A percentile compares a stretch with the other conserved stretches of the same genome.
These are phyloP conservation scores for Alternaria metachromatica DNA, from an alignment of 2,329 filamentous ascomycete species.

Conservation along the genomic window DNA sequence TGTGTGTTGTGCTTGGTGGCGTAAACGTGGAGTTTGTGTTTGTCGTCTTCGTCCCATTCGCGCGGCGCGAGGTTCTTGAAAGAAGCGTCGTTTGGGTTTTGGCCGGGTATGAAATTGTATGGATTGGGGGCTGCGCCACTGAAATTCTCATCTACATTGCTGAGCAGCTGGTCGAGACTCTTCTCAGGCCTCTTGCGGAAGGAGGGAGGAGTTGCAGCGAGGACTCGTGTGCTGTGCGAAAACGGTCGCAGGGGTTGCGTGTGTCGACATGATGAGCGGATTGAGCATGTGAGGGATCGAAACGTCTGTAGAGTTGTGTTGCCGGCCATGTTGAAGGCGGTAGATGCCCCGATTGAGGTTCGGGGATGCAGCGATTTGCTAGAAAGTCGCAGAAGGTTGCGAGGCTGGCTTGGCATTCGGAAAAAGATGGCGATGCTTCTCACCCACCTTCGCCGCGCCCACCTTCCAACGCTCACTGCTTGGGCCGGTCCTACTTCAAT, in stretches of 20 bases:
- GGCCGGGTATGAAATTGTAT: slow-evolving; percentile 27
- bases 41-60: slow-evolving; percentile 57
- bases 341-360: slow-evolving; percentile 22
- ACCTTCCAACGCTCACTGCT: slow-evolving; percentile 7
- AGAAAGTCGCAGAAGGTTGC: slow-evolving; percentile 31
- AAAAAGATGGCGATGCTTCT: slow-evolving; percentile 34
- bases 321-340: slow-evolving; percentile 31
- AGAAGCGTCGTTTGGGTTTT: not conserved
- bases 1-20: slow-evolving; percentile 94
- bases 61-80: slow-evolving; percentile 24
- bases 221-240: slow-evolving; percentile 35
- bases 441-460: slow-evolving; percentile 34
- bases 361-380: slow-evolving; percentile 7
- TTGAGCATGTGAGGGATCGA: slow-evolving; percentile 40
- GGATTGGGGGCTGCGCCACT: slow-evolving; percentile 15
- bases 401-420: slow-evolving; percentile 22
- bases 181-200: slow-evolving; percentile 13
- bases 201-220: slow-evolving; percentile 14
- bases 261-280: slow-evolving; percentile 49
- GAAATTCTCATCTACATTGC: slow-evolving; percentile 25
- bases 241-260: slow-evolving; percentile 41
- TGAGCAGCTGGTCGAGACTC: slow-evolving; percentile 20
- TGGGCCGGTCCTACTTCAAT: slow-evolving; percentile 20
- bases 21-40: slow-evolving; percentile 87
- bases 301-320: slow-evolving; percentile 36